phyloP scores from a whole-genome alignment of 495 filamentous ascomycete genomes.

The Xylaria intraflava region DNA sequence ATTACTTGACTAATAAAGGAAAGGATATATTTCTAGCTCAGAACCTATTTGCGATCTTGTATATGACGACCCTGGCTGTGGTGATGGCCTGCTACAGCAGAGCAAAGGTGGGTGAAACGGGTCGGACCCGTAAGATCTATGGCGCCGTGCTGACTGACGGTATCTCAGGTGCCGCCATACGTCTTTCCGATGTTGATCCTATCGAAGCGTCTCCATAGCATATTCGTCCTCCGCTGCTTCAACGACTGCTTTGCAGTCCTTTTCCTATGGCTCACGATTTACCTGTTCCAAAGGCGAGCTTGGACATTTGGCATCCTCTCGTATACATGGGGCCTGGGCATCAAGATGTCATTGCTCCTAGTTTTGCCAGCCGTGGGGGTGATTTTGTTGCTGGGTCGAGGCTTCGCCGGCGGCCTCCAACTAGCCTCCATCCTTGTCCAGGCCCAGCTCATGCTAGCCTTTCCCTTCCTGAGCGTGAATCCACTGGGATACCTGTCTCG shows the following conservation, averaged over 20 bases:
- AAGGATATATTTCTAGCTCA: constrained; percentile 73
- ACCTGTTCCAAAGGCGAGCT: constrained; percentile 59
- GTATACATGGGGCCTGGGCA: constrained; percentile 72
- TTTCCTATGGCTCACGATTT: constrained; percentile 75
- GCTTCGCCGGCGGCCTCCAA: constrained; percentile 53
- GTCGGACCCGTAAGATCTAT: not conserved
- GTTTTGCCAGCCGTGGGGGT: constrained; percentile 71
- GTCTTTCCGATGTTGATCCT: constrained; percentile 80
- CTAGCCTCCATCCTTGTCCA: constrained; percentile 65
- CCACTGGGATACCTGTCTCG: constrained; percentile 63
- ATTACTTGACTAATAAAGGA: constrained; percentile 70
- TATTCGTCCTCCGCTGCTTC: constrained; percentile 88
- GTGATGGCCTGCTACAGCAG: constrained; percentile 78
- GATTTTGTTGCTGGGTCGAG: constrained; percentile 62
- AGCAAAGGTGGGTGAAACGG: constrained; percentile 48
- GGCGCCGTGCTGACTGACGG: constrained; percentile 6
- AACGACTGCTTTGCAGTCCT: constrained; percentile 87
- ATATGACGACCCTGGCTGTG: constrained; percentile 63
- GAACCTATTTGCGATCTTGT: constrained; percentile 68
- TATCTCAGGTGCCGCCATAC: constrained; percentile 71
- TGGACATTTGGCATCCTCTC: constrained; percentile 65
- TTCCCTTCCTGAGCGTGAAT: constrained; percentile 68
- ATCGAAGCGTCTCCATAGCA: constrained; percentile 88
- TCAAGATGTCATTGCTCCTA: constrained; percentile 90
- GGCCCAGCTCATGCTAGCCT: constrained; percentile 66